A percentile compares a stretch with the other conserved stretches of the same genome.
These are phyloP conservation scores for Asterophora lycoperdoides DNA, from an alignment of 768 basidiomycete species.

Conservation along the genomic window DNA sequence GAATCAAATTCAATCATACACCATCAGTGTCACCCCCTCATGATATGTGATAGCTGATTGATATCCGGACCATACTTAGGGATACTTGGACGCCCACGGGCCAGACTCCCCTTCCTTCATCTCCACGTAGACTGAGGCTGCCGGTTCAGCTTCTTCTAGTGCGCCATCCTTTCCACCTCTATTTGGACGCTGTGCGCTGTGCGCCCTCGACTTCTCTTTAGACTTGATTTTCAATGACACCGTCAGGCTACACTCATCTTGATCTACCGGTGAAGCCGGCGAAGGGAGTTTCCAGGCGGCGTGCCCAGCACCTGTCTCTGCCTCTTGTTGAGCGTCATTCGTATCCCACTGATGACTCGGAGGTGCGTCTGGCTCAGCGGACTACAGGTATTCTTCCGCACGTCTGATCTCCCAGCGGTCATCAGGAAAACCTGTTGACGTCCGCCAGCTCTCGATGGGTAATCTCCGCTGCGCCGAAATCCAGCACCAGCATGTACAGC, in stretches of 20 bases:
- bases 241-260: constrained; percentile 5
- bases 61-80: too few species aligned
- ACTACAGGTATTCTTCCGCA: neutral
- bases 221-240: constrained; percentile 5
- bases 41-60: too few species aligned
- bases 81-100: too few species aligned
- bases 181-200: neutral
- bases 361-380: constrained; percentile 5
- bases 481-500: constrained; percentile 21
- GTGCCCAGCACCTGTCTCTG: constrained; percentile 11
- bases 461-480: constrained; percentile 14
- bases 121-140: constrained; percentile 10
- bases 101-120: too few species aligned
- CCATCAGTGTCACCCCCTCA: too few species aligned
- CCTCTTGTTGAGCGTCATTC: constrained; percentile 13
- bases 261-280: neutral
- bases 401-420: neutral
- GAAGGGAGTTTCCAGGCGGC: constrained; percentile 11
- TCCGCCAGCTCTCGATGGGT: constrained; percentile 14
- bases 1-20: too few species aligned
- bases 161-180: neutral
- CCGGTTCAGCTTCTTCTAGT: constrained; percentile 12
- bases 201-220: neutral
- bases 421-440: constrained; percentile 11
- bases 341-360: neutral